phyloP scores from a whole-genome alignment of 2,329 filamentous ascomycete species.

The Microcyclosporella mali region DNA sequence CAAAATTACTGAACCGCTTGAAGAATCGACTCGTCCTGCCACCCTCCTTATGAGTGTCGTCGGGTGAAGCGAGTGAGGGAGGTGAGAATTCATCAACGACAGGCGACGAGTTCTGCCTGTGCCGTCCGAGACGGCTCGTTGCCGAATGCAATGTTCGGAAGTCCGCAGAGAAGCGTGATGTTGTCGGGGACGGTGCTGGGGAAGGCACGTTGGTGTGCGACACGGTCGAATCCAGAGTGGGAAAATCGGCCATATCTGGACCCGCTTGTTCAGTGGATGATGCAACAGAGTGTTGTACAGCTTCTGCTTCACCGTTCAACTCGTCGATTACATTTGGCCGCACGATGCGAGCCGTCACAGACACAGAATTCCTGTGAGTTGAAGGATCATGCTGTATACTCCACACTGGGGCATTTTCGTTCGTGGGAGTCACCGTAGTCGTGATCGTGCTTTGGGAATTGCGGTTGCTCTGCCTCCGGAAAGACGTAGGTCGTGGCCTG shows the following conservation, averaged over 20 bases:
- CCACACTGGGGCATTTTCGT: conserved; percentile 32
- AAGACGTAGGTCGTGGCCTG: conserved; percentile 16
- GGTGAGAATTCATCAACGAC: conserved; percentile 14
- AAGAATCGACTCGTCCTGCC: conserved; percentile 57
- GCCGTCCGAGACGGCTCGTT: conserved; percentile 10
- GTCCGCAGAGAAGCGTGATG: conserved; percentile 16
- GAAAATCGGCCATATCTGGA: conserved; percentile 1
- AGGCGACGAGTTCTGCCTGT: conserved; percentile 8
- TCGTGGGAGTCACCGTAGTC: conserved; percentile 7
- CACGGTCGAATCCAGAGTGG: conserved; percentile 2
- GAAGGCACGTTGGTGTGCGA: conserved; percentile 2
- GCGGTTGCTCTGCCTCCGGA: conserved; percentile 16
- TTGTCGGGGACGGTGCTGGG: conserved; percentile 14
- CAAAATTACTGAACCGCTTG: conserved; percentile 50
- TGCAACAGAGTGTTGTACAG: conserved; percentile 48
- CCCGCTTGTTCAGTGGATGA: conserved; percentile 52
- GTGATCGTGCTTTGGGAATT: conserved; percentile 8
- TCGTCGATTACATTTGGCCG: conserved; percentile 45
- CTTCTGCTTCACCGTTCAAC: conserved; percentile 31
- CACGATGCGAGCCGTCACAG: conserved; percentile 78
- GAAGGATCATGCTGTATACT: conserved; percentile 34
- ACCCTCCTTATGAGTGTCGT: conserved; percentile 35
- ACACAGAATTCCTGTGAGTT: conserved; percentile 65
- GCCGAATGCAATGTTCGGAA: conserved; percentile 17
- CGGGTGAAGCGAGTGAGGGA: conserved; percentile 26